Percentiles rank a stretch among this genome's conserved stretches.
phyloP scores from a whole-genome alignment of 345 rosid species.

The Moricandia moricandioides region DNA sequence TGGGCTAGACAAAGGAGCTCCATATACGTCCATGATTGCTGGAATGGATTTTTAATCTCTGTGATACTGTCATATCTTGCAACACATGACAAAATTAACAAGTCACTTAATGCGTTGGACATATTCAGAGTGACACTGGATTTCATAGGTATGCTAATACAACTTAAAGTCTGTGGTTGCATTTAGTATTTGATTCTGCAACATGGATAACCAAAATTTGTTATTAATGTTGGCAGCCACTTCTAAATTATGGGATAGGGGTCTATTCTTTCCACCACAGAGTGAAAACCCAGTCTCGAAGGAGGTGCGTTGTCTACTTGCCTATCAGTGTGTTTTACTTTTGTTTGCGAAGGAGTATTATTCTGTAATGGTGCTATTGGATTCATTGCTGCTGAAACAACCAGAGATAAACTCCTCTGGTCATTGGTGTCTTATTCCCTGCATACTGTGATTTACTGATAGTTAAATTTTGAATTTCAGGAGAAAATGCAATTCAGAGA shows the following conservation, averaged over 20 bases:
- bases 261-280: slow-evolving; percentile 61
- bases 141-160: slow-evolving; percentile 61
- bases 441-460: slow-evolving; percentile 18
- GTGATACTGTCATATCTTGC: slow-evolving; percentile 70
- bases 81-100: slow-evolving; percentile 52
- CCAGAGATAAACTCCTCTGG: not conserved
- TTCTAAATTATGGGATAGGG: slow-evolving; percentile 70
- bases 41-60: slow-evolving; percentile 78
- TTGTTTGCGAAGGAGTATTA: not conserved
- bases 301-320: slow-evolving; percentile 56
- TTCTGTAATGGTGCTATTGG: slow-evolving; percentile 4
- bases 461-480: slow-evolving; percentile 42
- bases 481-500: slow-evolving; percentile 50
- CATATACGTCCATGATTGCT: slow-evolving; percentile 66
- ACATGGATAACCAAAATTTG: not conserved
- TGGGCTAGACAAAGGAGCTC: slow-evolving; percentile 92
- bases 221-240: slow-evolving; percentile 49
- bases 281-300: slow-evolving; percentile 47
- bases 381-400: slow-evolving; percentile 18
- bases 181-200: slow-evolving; percentile 1
- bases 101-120: slow-evolving; percentile 64
- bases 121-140: slow-evolving; percentile 67
- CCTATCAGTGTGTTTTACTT: slow-evolving; percentile 4
- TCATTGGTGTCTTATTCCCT: not conserved
- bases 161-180: not conserved